Conservation (phyloP, 768 basidiomycete genomes). For the Kwoniella dejecticola region DNA sequence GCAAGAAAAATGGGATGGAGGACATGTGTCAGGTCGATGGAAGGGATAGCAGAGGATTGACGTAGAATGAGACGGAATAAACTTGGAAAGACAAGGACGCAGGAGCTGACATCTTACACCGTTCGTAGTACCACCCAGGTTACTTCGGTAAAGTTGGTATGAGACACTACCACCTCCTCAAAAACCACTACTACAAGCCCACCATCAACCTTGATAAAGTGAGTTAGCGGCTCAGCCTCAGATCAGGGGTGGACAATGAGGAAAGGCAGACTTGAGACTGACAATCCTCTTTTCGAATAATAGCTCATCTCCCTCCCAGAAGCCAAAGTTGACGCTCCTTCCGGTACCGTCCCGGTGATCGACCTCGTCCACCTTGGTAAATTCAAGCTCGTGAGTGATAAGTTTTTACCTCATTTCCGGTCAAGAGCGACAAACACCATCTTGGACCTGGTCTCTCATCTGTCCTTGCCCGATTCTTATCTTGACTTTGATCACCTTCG, state of each 20-base stretch:
- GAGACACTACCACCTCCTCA: constrained; percentile 94
- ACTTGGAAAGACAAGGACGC: too few species aligned
- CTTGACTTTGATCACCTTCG: too few species aligned
- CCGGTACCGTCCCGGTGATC: constrained; percentile 78
- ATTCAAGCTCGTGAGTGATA: constrained; percentile 54
- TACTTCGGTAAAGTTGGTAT: constrained; percentile 99
- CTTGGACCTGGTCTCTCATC: too few species aligned
- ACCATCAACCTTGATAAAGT: constrained; percentile 97
- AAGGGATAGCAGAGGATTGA: too few species aligned
- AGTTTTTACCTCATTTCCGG: not conserved
- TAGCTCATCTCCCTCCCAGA: constrained; percentile 56
- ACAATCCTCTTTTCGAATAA: not conserved
- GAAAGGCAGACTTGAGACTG: not conserved
- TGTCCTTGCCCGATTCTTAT: too few species aligned
- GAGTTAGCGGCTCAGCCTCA: constrained; percentile 12
- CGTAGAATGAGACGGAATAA: too few species aligned
- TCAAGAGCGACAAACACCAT: too few species aligned
- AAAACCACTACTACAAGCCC: constrained; percentile 87
- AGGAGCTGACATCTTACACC: not conserved
- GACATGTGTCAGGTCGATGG: too few species aligned
- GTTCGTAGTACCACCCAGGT: constrained; percentile 84
- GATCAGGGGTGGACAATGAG: not conserved
- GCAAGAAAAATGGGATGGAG: too few species aligned
- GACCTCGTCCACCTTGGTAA: constrained; percentile 61
- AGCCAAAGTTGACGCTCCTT: constrained; percentile 55